A percentile compares a stretch with the other conserved stretches of the same genome.
Evolutionary conservation across 495 filamentous ascomycete genomes (phyloP).

Genomic region (Penicillium samsonianum): DNA sequence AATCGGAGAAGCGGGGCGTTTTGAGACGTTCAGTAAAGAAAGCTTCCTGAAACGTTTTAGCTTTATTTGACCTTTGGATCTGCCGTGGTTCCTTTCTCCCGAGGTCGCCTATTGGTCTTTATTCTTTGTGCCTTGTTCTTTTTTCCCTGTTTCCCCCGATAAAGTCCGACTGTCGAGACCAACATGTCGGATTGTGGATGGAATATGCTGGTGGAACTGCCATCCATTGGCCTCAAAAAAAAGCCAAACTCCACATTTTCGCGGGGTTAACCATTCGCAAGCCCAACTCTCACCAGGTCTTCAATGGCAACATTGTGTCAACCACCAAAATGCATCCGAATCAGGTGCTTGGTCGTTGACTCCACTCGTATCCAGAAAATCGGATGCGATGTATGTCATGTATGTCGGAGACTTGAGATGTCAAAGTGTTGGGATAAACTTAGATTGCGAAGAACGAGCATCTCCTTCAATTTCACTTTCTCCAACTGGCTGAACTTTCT

Average conservation of each 20-base stretch:
- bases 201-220: no score
- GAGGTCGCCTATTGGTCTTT: not conserved
- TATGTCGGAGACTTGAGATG: not conserved
- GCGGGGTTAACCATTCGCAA: not conserved
- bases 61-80: not conserved
- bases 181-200: no score
- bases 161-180: no score
- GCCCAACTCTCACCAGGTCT: not conserved
- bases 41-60: no score
- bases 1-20: constrained; percentile 5
- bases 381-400: not conserved
- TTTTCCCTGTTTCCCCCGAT: no score
- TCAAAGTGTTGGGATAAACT: not conserved
- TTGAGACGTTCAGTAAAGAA: not conserved
- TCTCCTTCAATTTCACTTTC: constrained; percentile 18
- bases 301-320: not conserved
- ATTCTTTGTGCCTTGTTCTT: no score
- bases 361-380: not conserved
- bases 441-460: not conserved
- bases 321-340: no score
- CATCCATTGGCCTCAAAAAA: no score
- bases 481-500: constrained; percentile 2
- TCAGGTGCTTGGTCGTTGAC: not conserved
- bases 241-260: no score
- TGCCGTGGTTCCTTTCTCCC: not conserved